Percentiles rank a stretch among this genome's conserved stretches.
These are phyloP conservation scores for Pezicula carpinea DNA, from an alignment of 2,329 filamentous ascomycete genomes.

Conservation along the genomic window DNA sequence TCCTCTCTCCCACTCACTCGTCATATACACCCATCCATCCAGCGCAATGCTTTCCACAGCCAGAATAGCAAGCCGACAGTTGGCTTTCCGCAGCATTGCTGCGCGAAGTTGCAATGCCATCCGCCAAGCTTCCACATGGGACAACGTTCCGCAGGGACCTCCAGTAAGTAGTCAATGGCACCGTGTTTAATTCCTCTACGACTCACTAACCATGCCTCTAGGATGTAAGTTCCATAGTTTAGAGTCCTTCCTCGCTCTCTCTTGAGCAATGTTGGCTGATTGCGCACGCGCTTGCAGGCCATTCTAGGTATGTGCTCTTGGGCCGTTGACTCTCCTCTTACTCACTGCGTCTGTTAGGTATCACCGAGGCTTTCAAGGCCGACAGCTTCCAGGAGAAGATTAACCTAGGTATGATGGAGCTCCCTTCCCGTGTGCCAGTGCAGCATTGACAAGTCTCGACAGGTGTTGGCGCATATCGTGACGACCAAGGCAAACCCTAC, in stretches of 20 bases:
- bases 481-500: slow-evolving; percentile 96
- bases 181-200: slow-evolving; percentile 6
- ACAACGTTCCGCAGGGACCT: slow-evolving; percentile 87
- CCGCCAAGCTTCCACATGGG: slow-evolving; percentile 66
- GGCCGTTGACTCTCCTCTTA: slow-evolving; percentile 14
- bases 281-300: slow-evolving; percentile 45
- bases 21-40: background rate
- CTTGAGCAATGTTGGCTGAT: slow-evolving; percentile 31
- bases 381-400: slow-evolving; percentile 93
- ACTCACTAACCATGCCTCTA: slow-evolving; percentile 18
- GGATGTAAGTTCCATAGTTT: slow-evolving; percentile 30
- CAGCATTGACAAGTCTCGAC: slow-evolving; percentile 10
- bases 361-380: slow-evolving; percentile 99
- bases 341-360: slow-evolving; percentile 51
- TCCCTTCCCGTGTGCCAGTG: background rate
- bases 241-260: slow-evolving; percentile 12
- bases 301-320: slow-evolving; percentile 61
- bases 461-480: slow-evolving; percentile 97
- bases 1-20: background rate
- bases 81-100: slow-evolving; percentile 22
- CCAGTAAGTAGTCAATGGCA: slow-evolving; percentile 65
- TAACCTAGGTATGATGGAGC: slow-evolving; percentile 68
- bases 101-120: slow-evolving; percentile 19
- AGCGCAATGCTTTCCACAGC: slow-evolving; percentile 52
- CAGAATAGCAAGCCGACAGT: slow-evolving; percentile 48